Evolutionary conservation across 305 asterid genomes (phyloP).

Genomic region (Ajuga reptans): DNA sequence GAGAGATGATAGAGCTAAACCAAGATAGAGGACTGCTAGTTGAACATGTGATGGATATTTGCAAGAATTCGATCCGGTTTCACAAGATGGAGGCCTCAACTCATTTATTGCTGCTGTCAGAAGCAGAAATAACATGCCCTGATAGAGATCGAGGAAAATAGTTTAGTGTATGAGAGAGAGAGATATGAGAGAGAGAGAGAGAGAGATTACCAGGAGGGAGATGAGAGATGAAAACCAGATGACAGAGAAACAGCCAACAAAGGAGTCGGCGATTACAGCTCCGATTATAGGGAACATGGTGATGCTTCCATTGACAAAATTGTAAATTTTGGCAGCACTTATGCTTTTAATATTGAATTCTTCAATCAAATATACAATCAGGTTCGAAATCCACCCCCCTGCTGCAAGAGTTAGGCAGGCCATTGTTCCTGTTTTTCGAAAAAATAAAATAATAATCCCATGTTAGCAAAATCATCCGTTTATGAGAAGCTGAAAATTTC

Average conservation of each 20-base stretch:
- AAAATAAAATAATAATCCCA: background rate
- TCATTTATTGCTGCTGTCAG: slow-evolving; percentile 38
- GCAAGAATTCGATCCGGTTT: slow-evolving; percentile 29
- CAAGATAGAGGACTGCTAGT: slow-evolving; percentile 36
- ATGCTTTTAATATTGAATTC: slow-evolving; percentile 54
- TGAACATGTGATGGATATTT: slow-evolving; percentile 43
- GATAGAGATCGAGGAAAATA: background rate
- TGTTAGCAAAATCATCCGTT: slow-evolving; percentile 2
- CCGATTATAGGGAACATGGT: slow-evolving; percentile 53
- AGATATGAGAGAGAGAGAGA: slow-evolving; percentile 25
- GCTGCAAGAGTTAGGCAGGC: slow-evolving; percentile 38
- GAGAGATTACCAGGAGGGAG: slow-evolving; percentile 43
- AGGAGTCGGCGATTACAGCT: slow-evolving; percentile 60
- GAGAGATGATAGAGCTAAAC: slow-evolving; percentile 37
- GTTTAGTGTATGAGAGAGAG: background rate
- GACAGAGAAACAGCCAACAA: slow-evolving; percentile 51
- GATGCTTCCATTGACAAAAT: slow-evolving; percentile 48
- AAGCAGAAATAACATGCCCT: slow-evolving; percentile 48
- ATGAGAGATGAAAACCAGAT: slow-evolving; percentile 55
- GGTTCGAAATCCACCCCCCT: slow-evolving; percentile 55
- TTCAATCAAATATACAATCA: slow-evolving; percentile 56
- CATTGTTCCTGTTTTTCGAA: slow-evolving; percentile 33
- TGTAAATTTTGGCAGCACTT: slow-evolving; percentile 55
- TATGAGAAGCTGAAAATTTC: background rate
- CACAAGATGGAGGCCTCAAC: slow-evolving; percentile 45